phyloP scores from a whole-genome alignment of 1,284 basidiomycete species.

The Stygiomarasmius scandens region DNA sequence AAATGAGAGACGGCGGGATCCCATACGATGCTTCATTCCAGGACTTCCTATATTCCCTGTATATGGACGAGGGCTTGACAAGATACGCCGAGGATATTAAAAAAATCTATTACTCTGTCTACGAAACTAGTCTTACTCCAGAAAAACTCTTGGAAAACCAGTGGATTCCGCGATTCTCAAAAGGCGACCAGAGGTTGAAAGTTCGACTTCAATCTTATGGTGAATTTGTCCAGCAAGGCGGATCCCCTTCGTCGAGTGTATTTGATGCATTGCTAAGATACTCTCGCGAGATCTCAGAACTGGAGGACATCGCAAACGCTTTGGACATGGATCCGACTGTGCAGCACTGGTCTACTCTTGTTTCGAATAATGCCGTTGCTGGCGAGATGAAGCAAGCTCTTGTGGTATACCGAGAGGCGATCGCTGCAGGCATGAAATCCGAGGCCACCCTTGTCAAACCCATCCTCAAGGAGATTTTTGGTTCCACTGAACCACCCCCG shows the following conservation, averaged over 20 bases:
- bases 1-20: slow-evolving; percentile 46
- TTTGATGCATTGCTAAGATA: slow-evolving; percentile 40
- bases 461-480: slow-evolving; percentile 54
- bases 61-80: slow-evolving; percentile 32
- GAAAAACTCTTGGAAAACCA: slow-evolving; percentile 8
- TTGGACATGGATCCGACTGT: slow-evolving; percentile 42
- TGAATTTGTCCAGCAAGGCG: slow-evolving; percentile 27
- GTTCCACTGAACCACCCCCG: slow-evolving; percentile 34
- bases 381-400: slow-evolving; percentile 43
- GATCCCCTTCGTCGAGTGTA: slow-evolving; percentile 30
- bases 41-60: slow-evolving; percentile 44
- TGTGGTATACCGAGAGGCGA: slow-evolving; percentile 49
- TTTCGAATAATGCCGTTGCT: slow-evolving; percentile 47
- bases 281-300: slow-evolving; percentile 39
- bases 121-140: neutral
- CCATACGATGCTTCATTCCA: slow-evolving; percentile 45
- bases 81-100: slow-evolving; percentile 8
- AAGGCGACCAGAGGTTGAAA: slow-evolving; percentile 30
- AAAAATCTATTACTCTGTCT: slow-evolving; percentile 7
- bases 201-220: too few species aligned
- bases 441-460: slow-evolving; percentile 52
- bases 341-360: slow-evolving; percentile 53
- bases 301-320: slow-evolving; percentile 44
- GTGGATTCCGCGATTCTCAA: slow-evolving; percentile 22
- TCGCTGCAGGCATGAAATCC: slow-evolving; percentile 43